phyloP scores from a whole-genome alignment of 768 basidiomycete species.

The button mushroom (Agaricus bisporus) region DNA sequence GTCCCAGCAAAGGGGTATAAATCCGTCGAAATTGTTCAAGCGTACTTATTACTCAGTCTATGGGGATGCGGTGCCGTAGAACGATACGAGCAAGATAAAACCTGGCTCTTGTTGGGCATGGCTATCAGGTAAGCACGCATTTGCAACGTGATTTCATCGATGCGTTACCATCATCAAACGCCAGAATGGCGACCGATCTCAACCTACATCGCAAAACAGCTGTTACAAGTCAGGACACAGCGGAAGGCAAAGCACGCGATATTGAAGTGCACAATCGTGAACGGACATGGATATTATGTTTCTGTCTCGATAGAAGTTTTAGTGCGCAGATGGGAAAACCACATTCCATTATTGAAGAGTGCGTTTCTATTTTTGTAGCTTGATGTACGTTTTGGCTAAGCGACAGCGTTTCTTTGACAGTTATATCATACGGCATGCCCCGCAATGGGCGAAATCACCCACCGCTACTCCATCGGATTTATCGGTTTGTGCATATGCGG shows the following conservation, averaged over 20 bases:
- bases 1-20: constrained; percentile 87
- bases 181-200: constrained; percentile 91
- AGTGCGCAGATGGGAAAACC: constrained; percentile 98
- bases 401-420: constrained; percentile 27
- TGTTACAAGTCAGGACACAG: constrained; percentile 52
- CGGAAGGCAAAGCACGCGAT: constrained; percentile 77
- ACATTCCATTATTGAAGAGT: constrained; percentile 90
- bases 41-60: constrained; percentile 80
- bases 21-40: constrained; percentile 93
- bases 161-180: not conserved
- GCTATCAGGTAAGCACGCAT: constrained; percentile 56
- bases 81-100: constrained; percentile 93
- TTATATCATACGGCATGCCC: constrained; percentile 81
- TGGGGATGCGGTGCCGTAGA: constrained; percentile 96
- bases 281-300: constrained; percentile 89
- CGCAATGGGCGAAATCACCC: constrained; percentile 67
- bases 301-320: constrained; percentile 79
- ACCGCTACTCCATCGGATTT: constrained; percentile 59
- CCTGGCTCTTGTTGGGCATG: constrained; percentile 88
- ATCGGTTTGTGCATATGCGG: constrained; percentile 71
- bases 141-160: not conserved
- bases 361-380: constrained; percentile 27
- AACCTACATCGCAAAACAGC: constrained; percentile 89
- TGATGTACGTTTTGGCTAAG: not conserved
- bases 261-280: constrained; percentile 90